Evolutionary conservation across 2,329 filamentous ascomycete genomes (phyloP).

Genomic region (Neonectria sp.): DNA sequence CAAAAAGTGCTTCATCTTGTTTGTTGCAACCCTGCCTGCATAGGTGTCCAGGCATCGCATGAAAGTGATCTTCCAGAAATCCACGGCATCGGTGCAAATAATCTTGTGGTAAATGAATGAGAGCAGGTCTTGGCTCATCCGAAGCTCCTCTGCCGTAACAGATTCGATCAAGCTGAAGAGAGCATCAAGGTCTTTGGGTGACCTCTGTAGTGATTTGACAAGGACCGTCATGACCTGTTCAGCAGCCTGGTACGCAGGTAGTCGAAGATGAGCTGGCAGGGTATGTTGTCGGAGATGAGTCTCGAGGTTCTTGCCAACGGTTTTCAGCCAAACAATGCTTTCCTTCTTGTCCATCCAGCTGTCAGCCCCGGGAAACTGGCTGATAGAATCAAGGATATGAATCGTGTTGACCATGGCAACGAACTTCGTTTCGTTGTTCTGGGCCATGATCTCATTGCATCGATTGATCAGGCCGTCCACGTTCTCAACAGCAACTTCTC

Average conservation of each 20-base stretch:
- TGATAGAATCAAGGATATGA: slow-evolving; percentile 86
- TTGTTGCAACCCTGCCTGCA: slow-evolving; percentile 81
- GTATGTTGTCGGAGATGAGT: slow-evolving; percentile 78
- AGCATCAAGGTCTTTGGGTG: slow-evolving; percentile 83
- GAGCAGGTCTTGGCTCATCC: slow-evolving; percentile 81
- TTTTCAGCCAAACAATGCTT: slow-evolving; percentile 71
- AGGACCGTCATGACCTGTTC: slow-evolving; percentile 91
- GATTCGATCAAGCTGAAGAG: slow-evolving; percentile 89
- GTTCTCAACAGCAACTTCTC: slow-evolving; percentile 81
- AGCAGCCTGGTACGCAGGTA: slow-evolving; percentile 90
- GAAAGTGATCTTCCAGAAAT: slow-evolving; percentile 87
- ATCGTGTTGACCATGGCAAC: slow-evolving; percentile 88
- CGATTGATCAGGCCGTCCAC: slow-evolving; percentile 79
- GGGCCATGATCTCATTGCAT: slow-evolving; percentile 74
- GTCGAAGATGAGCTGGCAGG: slow-evolving; percentile 79
- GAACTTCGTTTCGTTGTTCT: slow-evolving; percentile 78
- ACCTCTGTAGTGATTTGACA: slow-evolving; percentile 82
- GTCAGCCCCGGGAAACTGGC: slow-evolving; percentile 73
- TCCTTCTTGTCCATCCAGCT: slow-evolving; percentile 81
- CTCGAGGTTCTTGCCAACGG: slow-evolving; percentile 84
- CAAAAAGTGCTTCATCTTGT: slow-evolving; percentile 93
- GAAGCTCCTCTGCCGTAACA: slow-evolving; percentile 87
- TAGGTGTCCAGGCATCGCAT: slow-evolving; percentile 92
- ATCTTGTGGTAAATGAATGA: slow-evolving; percentile 89
- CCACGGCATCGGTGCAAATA: slow-evolving; percentile 86